These are phyloP conservation scores for Coemansia sp. DNA, from an alignment of 192 early-diverging fungal species.

Conservation along the genomic window DNA sequence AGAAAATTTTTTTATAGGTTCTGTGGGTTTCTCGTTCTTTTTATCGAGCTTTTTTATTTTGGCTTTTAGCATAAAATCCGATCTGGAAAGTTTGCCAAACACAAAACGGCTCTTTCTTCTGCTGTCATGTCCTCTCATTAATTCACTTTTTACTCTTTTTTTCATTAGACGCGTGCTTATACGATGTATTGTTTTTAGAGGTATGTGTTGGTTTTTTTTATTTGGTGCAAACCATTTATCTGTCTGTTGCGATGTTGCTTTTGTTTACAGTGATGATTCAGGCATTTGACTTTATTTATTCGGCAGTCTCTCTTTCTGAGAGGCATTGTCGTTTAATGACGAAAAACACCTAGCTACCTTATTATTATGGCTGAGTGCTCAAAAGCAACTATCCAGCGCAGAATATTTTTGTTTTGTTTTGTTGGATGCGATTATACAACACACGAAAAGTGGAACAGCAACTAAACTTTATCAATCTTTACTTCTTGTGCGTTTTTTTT, in stretches of 20 bases:
- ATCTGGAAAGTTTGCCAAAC: too few species aligned
- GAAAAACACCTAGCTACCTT: slow-evolving; percentile 49
- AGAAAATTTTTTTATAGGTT: too few species aligned
- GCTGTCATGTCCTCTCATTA: too few species aligned
- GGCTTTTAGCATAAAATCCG: too few species aligned
- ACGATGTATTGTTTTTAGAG: background rate
- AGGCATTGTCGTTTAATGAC: slow-evolving; percentile 26
- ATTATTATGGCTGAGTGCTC: slow-evolving; percentile 35
- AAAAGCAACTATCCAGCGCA: background rate
- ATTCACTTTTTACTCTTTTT: too few species aligned
- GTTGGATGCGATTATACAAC: background rate
- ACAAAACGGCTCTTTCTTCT: background rate
- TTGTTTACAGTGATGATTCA: slow-evolving; percentile 37
- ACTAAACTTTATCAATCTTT: too few species aligned
- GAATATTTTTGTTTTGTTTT: background rate
- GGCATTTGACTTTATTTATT: slow-evolving; percentile 53
- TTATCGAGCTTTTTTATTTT: too few species aligned
- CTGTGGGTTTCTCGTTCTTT: too few species aligned
- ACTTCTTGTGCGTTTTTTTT: too few species aligned
- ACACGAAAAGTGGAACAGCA: too few species aligned
- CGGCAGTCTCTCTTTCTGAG: slow-evolving; percentile 23
- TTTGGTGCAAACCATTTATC: background rate
- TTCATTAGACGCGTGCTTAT: too few species aligned
- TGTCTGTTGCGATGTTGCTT: background rate
- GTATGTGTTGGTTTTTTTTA: background rate